Conservation (phyloP, 768 basidiomycete genomes). For the Suillus decipiens region DNA sequence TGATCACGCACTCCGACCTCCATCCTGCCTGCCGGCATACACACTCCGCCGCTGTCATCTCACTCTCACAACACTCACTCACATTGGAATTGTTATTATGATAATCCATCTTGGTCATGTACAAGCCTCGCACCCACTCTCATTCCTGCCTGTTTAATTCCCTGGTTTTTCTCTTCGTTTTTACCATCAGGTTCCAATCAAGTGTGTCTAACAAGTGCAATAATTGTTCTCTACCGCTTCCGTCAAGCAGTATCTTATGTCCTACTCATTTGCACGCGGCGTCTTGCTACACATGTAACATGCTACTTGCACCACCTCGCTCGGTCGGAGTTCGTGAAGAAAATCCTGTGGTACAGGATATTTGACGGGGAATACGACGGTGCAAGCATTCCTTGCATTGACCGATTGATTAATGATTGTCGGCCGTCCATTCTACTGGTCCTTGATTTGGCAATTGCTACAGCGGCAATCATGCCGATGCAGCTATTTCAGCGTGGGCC, state of each 20-base stretch:
- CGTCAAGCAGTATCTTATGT: conserved; percentile 35
- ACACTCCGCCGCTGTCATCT: conserved; percentile 3
- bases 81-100: conserved; percentile 36
- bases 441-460: conserved; percentile 8
- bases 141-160: conserved; percentile 32
- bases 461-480: conserved; percentile 3
- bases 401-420: conserved; percentile 8
- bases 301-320: conserved; percentile 16
- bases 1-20: conserved; percentile 3
- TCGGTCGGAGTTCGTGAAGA: conserved; percentile 17
- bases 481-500: conserved; percentile 9
- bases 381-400: neutral
- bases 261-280: conserved; percentile 23
- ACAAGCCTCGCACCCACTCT: conserved; percentile 36
- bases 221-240: conserved; percentile 25
- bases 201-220: conserved; percentile 31
- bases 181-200: conserved; percentile 19
- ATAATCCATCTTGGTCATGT: conserved; percentile 39
- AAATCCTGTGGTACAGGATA: conserved; percentile 2
- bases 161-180: conserved; percentile 18
- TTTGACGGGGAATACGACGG: conserved; percentile 6
- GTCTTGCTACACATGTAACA: conserved; percentile 24
- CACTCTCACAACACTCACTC: conserved; percentile 16
- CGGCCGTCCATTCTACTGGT: conserved; percentile 2
- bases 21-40: conserved; percentile 3